These are phyloP conservation scores for Heterobasidion parviporum DNA, from an alignment of 1,284 basidiomycete species.

Conservation along the genomic window DNA sequence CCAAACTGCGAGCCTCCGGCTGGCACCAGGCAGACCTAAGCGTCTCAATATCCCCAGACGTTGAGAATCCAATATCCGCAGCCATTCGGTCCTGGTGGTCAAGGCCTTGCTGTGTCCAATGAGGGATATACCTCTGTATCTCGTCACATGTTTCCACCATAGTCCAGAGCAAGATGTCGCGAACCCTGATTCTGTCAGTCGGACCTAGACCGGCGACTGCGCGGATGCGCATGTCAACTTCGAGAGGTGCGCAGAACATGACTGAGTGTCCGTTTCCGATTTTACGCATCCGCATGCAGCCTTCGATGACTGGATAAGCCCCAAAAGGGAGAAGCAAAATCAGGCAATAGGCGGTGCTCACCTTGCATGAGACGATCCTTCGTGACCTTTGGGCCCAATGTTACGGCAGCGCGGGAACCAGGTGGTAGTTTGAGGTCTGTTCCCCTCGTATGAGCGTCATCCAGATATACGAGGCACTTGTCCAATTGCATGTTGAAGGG, in stretches of 20 bases:
- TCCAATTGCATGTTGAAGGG: slow-evolving; percentile 32
- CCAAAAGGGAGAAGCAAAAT: neutral
- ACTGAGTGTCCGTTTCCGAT: slow-evolving; percentile 41
- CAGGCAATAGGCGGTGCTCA: slow-evolving; percentile 11
- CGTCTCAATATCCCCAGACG: neutral
- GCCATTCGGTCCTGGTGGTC: slow-evolving; percentile 27
- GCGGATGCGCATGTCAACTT: slow-evolving; percentile 36
- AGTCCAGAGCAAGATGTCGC: slow-evolving; percentile 36
- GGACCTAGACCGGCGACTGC: slow-evolving; percentile 10
- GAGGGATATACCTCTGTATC: slow-evolving; percentile 28
- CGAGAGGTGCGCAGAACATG: slow-evolving; percentile 41
- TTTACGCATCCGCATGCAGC: slow-evolving; percentile 44
- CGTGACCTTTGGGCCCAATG: slow-evolving; percentile 43
- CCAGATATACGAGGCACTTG: slow-evolving; percentile 43
- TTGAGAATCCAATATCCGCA: slow-evolving; percentile 8
- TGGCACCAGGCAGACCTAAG: slow-evolving; percentile 27
- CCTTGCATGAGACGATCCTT: slow-evolving; percentile 50
- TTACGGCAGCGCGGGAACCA: slow-evolving; percentile 38
- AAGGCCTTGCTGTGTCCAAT: slow-evolving; percentile 41
- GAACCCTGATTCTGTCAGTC: slow-evolving; percentile 11
- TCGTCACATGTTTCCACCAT: slow-evolving; percentile 37
- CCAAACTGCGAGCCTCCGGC: slow-evolving; percentile 29
- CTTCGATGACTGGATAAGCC: slow-evolving; percentile 14
- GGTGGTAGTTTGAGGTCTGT: slow-evolving; percentile 46
- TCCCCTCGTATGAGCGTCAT: slow-evolving; percentile 51